These are phyloP conservation scores for Leucocoprinus leucothites DNA, from an alignment of 768 basidiomycete species.

Conservation along the genomic window DNA sequence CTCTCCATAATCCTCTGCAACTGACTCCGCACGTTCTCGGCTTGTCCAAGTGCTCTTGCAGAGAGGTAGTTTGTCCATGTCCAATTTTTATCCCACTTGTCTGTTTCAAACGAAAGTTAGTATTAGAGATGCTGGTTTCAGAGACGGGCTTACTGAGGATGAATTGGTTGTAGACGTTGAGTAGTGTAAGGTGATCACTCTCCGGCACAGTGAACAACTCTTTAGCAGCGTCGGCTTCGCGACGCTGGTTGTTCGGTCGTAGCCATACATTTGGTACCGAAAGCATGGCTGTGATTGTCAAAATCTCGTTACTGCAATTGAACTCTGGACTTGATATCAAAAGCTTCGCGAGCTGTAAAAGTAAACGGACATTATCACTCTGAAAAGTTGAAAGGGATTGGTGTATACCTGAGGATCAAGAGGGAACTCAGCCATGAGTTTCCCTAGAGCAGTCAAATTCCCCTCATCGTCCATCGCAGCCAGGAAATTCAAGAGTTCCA, in stretches of 20 bases:
- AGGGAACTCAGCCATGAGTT: slow-evolving; percentile 97
- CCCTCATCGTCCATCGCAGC: slow-evolving; percentile 94
- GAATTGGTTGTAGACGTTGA: slow-evolving; percentile 96
- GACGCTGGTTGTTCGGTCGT: slow-evolving; percentile 81
- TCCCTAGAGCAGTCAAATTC: slow-evolving; percentile 80
- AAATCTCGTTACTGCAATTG: slow-evolving; percentile 91
- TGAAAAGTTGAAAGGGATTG: not conserved
- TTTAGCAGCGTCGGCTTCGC: slow-evolving; percentile 93
- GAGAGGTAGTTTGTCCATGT: slow-evolving; percentile 89
- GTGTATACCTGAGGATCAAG: slow-evolving; percentile 87
- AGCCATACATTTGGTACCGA: slow-evolving; percentile 97
- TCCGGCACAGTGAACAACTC: slow-evolving; percentile 85
- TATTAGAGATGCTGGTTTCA: not conserved
- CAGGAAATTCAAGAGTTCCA: slow-evolving; percentile 91
- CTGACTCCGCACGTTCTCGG: slow-evolving; percentile 91
- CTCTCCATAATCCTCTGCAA: slow-evolving; percentile 90
- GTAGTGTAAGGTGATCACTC: slow-evolving; percentile 92
- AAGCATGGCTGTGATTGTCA: slow-evolving; percentile 95
- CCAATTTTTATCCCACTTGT: slow-evolving; percentile 82
- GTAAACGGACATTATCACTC: not conserved
- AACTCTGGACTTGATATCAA: slow-evolving; percentile 94
- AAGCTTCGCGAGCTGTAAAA: slow-evolving; percentile 78
- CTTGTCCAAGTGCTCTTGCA: slow-evolving; percentile 77
- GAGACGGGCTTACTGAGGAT: slow-evolving; percentile 59
- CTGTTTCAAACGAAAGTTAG: slow-evolving; percentile 33